Evolutionary conservation across 805 yeast genomes (phyloP), one percentile per base, ranked within the genome.

Genomic region (Metschnikowia hibisci): DNA sequence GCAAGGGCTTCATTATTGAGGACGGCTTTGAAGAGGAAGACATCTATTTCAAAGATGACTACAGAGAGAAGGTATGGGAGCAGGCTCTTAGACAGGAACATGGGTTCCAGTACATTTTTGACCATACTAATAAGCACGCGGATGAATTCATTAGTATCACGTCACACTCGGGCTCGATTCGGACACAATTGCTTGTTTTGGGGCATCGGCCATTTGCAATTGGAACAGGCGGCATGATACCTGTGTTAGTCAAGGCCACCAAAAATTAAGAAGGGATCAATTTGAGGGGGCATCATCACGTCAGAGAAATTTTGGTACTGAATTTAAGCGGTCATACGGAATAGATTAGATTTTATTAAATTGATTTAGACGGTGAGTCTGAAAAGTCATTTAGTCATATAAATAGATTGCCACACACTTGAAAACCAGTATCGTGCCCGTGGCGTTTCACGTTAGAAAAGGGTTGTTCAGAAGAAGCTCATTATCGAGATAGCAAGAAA

Each of bases 161-260:
- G 11, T 63, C 71, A 23, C 82, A 77, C 52, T 67, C 76, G 15
- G 81, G 81, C 0, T 63, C 75, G 20, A 75, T 77, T 35, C 57
- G 76, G 34, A 68, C 78, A 4, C 73, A 76, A 44, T 60, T 77
- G 39, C 50, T 66, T 48, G 81, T 70, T 2, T 55, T 74, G 42
- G 68, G 68, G 16, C 82, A 77, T 54, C 59, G 80, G 32, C 58
- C 62, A 14, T 77, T 76, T 52, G 63, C 73, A 5, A 63, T 78
- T 25, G 71, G 70, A 9, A 76, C 82, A 1, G 82, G 82, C 6
- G 81, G 78, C 9, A 73, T 78, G 72, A 68, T 77, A 30, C 81
- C 82, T 1, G 72, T 78, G 6, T 66, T 78, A 36, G 76, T 78
- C 1, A 72, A 71, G 52, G 79, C 62, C 12, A 62, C 40, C 13